Percentiles rank a stretch among this genome's conserved stretches.
These are phyloP conservation scores for Podospora didyma DNA, from an alignment of 495 filamentous ascomycete species.

Conservation along the genomic window DNA sequence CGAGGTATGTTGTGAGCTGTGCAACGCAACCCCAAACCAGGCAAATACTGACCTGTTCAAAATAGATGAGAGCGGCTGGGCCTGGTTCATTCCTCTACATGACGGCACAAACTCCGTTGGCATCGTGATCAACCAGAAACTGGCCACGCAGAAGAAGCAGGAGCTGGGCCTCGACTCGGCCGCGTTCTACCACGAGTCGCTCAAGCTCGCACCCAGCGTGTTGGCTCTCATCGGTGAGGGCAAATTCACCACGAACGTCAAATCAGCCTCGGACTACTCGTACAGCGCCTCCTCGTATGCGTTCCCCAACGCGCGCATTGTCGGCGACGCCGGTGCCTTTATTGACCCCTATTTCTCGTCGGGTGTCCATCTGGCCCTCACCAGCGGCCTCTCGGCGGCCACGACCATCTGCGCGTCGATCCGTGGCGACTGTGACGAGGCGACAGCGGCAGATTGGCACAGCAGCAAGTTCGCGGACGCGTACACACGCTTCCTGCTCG, in stretches of 20 bases:
- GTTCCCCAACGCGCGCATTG: slow-evolving; percentile 32
- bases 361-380: slow-evolving; percentile 47
- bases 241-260: slow-evolving; percentile 27
- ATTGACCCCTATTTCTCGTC: slow-evolving; percentile 44
- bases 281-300: slow-evolving; percentile 38
- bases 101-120: slow-evolving; percentile 41
- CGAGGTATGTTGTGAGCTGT: slow-evolving; percentile 19
- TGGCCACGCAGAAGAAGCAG: slow-evolving; percentile 27
- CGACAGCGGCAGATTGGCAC: slow-evolving; percentile 43
- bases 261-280: slow-evolving; percentile 39
- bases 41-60: too few relatives aligned
- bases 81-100: slow-evolving; percentile 44
- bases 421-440: slow-evolving; percentile 37
- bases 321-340: slow-evolving; percentile 43
- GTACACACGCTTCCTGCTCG: slow-evolving; percentile 49
- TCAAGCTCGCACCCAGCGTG: slow-evolving; percentile 28
- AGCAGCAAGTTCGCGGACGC: slow-evolving; percentile 38
- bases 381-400: slow-evolving; percentile 44
- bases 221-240: slow-evolving; percentile 25
- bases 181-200: slow-evolving; percentile 37
- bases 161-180: slow-evolving; percentile 14
- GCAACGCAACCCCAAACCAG: too few relatives aligned
- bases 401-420: slow-evolving; percentile 26
- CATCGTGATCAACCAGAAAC: slow-evolving; percentile 35
- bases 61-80: slow-evolving; percentile 33